phyloP scores from a whole-genome alignment of 2,329 filamentous ascomycete genomes.

The Catunica adiposa region DNA sequence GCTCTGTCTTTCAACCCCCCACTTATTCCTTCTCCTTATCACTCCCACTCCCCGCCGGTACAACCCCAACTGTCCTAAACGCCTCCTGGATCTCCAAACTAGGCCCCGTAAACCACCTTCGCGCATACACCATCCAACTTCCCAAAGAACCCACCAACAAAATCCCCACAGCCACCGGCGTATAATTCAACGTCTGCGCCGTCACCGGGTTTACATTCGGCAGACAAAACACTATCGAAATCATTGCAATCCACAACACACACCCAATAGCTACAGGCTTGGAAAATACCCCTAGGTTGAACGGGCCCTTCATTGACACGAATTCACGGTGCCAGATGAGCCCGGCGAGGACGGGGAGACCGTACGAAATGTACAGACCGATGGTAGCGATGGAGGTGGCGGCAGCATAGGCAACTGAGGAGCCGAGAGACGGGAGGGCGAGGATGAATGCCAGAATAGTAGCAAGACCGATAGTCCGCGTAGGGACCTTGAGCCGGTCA shows the following conservation, averaged over 20 bases:
- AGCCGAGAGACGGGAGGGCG: constrained; percentile 37
- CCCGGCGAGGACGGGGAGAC: constrained; percentile 38
- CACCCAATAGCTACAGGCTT: constrained; percentile 31
- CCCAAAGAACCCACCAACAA: constrained; percentile 30
- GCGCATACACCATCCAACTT: constrained; percentile 36
- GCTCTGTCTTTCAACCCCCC: neutral
- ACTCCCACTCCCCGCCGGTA: neutral
- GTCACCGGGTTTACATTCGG: constrained; percentile 39
- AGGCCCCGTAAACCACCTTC: constrained; percentile 39
- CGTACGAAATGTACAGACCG: constrained; percentile 41
- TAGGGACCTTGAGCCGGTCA: constrained; percentile 30
- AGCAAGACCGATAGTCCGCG: constrained; percentile 39
- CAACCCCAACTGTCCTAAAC: constrained; percentile 18
- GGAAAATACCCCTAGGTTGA: constrained; percentile 32
- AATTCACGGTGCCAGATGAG: constrained; percentile 35
- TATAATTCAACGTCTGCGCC: constrained; percentile 42
- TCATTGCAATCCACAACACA: constrained; percentile 35
- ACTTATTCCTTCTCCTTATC: neutral
- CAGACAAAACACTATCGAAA: constrained; percentile 40
- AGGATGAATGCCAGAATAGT: constrained; percentile 37
- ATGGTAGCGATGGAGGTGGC: constrained; percentile 43
- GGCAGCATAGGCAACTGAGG: constrained; percentile 37
- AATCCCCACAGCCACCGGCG: constrained; percentile 41
- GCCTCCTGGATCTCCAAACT: constrained; percentile 35
- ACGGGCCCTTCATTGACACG: constrained; percentile 34